phyloP scores from a whole-genome alignment of 495 filamentous ascomycete species.

The Talaromyces thailandensis region DNA sequence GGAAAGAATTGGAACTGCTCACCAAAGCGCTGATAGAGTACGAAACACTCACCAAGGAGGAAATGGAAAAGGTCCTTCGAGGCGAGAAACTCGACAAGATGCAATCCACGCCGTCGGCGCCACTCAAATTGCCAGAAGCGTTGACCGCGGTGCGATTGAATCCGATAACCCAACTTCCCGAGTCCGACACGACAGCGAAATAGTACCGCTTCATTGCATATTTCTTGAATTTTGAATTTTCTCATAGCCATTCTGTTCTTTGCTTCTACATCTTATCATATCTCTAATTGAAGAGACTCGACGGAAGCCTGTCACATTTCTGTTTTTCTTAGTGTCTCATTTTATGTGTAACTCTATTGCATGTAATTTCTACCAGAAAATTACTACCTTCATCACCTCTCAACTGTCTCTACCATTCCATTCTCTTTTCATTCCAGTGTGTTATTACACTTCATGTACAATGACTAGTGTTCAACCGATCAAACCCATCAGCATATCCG shows the following conservation, averaged over 20 bases:
- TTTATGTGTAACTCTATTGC: neutral
- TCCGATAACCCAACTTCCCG: slow-evolving; percentile 12
- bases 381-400: neutral
- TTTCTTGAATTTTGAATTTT: slow-evolving; percentile 2
- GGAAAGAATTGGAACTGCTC: slow-evolving; percentile 76
- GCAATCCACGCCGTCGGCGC: slow-evolving; percentile 27
- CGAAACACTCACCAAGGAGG: slow-evolving; percentile 78
- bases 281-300: slow-evolving; percentile 11
- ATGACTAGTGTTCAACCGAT: too few relatives aligned
- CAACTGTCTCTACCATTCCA: neutral
- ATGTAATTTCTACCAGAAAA: slow-evolving; percentile 7
- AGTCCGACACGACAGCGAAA: slow-evolving; percentile 16
- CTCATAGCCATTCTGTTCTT: slow-evolving; percentile 4
- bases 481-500: too few relatives aligned
- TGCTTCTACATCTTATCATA: slow-evolving; percentile 2
- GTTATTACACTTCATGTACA: neutral
- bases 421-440: neutral
- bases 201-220: slow-evolving; percentile 11
- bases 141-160: slow-evolving; percentile 22
- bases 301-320: neutral
- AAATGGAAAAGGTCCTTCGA: slow-evolving; percentile 78
- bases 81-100: slow-evolving; percentile 74
- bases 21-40: slow-evolving; percentile 89
- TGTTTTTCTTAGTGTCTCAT: slow-evolving; percentile 2
- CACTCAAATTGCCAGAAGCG: slow-evolving; percentile 48